These are phyloP conservation scores for Adansonia madagascariensis DNA, from an alignment of 441 rosid genomes.

Conservation along the genomic window DNA sequence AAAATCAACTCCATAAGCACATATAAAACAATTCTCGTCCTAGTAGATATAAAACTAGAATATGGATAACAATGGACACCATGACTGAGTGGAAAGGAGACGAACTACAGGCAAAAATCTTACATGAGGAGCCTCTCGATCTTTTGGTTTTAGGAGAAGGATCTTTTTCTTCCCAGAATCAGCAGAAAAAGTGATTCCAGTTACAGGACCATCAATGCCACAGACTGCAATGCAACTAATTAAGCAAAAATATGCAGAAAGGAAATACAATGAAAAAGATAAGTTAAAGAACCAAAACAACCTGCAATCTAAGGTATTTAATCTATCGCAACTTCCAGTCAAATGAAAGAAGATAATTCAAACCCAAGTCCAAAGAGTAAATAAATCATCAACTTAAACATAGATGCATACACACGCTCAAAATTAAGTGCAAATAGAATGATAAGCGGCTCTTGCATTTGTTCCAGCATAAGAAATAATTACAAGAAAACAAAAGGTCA, in stretches of 20 bases:
- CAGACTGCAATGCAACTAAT: conserved; percentile 35
- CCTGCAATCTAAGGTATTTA: conserved; percentile 2
- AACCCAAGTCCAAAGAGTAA: neutral
- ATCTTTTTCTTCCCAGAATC: conserved; percentile 64
- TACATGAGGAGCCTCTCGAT: conserved; percentile 53
- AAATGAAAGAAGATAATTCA: neutral
- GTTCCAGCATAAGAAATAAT: neutral
- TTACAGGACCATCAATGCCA: conserved; percentile 44
- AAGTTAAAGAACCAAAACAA: conserved; percentile 2
- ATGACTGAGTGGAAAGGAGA: neutral
- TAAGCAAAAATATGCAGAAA: conserved; percentile 7
- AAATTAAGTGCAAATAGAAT: neutral
- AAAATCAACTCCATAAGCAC: neutral
- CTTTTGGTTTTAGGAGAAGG: conserved; percentile 60
- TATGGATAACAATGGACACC: neutral
- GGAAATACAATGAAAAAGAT: neutral
- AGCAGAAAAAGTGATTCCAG: conserved; percentile 53
- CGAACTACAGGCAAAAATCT: conserved; percentile 32
- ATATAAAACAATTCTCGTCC: neutral
- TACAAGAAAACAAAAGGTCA: neutral
- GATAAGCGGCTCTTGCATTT: neutral
- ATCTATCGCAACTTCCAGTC: neutral
- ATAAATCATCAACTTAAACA: neutral
- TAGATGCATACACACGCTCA: neutral
- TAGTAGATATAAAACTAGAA: neutral